phyloP scores from a whole-genome alignment of 192 early-diverging fungal genomes.

The Spinellus fusiger region DNA sequence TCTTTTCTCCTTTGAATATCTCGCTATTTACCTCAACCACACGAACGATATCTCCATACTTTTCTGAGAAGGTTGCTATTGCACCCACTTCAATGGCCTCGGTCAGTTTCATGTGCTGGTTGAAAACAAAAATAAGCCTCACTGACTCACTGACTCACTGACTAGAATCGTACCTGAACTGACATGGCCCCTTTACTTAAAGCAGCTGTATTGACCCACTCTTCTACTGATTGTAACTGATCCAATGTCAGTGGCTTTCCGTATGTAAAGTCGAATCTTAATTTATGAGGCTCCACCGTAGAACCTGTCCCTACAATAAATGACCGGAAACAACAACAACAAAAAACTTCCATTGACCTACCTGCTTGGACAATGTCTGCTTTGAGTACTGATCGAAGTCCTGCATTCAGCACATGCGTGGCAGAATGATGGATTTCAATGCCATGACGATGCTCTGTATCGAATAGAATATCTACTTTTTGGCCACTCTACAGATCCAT shows the following conservation, averaged over 20 bases:
- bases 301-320: slow-evolving; percentile 28
- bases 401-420: slow-evolving; percentile 54
- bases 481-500: slow-evolving; percentile 12
- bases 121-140: neutral
- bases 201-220: slow-evolving; percentile 44
- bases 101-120: slow-evolving; percentile 34
- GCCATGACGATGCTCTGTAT: slow-evolving; percentile 33
- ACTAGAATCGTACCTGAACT: slow-evolving; percentile 3
- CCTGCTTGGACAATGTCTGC: slow-evolving; percentile 48
- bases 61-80: slow-evolving; percentile 48
- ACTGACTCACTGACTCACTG: neutral
- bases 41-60: slow-evolving; percentile 48
- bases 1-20: too few species aligned
- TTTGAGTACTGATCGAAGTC: slow-evolving; percentile 37
- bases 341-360: neutral
- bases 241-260: slow-evolving; percentile 37
- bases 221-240: slow-evolving; percentile 41
- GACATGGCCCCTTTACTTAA: slow-evolving; percentile 24
- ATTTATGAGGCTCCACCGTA: slow-evolving; percentile 38
- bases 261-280: slow-evolving; percentile 56
- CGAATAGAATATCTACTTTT: slow-evolving; percentile 35
- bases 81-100: slow-evolving; percentile 48
- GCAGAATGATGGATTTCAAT: slow-evolving; percentile 52
- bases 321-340: neutral
- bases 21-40: slow-evolving; percentile 51